Conservation (phyloP, 306 rosid genomes). For the Quercus gilva region DNA sequence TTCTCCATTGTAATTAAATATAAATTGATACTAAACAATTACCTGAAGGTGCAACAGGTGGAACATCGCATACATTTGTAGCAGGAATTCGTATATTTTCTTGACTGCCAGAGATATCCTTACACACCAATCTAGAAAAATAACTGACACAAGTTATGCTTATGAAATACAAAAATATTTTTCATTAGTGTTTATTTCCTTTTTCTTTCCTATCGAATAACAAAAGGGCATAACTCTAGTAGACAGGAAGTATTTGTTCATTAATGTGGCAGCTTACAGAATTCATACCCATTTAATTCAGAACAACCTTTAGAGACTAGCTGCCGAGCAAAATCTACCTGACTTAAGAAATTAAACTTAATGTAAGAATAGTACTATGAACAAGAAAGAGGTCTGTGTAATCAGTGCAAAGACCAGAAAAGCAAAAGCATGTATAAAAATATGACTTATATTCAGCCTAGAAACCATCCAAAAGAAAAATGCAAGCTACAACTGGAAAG, state of each 20-base stretch:
- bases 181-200: neutral
- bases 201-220: neutral
- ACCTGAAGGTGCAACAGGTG: conserved; percentile 84
- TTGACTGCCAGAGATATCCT: conserved; percentile 75
- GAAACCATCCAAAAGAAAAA: neutral
- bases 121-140: conserved; percentile 68
- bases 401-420: neutral
- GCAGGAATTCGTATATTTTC: conserved; percentile 79
- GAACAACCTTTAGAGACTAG: conserved; percentile 21
- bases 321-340: conserved; percentile 35
- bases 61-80: conserved; percentile 81
- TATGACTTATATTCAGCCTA: neutral
- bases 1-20: conserved; percentile 2
- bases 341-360: neutral
- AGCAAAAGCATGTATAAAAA: neutral
- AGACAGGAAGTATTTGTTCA: neutral
- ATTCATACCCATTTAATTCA: conserved; percentile 38
- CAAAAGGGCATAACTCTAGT: neutral
- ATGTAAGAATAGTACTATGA: neutral
- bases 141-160: neutral
- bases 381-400: neutral
- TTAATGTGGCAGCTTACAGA: neutral
- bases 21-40: conserved; percentile 23
- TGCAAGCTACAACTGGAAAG: neutral
- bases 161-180: neutral